Percentiles rank a stretch among this genome's conserved stretches.
Conservation (phyloP, 176 grass and related monocot species). For the Chloris gayana region DNA sequence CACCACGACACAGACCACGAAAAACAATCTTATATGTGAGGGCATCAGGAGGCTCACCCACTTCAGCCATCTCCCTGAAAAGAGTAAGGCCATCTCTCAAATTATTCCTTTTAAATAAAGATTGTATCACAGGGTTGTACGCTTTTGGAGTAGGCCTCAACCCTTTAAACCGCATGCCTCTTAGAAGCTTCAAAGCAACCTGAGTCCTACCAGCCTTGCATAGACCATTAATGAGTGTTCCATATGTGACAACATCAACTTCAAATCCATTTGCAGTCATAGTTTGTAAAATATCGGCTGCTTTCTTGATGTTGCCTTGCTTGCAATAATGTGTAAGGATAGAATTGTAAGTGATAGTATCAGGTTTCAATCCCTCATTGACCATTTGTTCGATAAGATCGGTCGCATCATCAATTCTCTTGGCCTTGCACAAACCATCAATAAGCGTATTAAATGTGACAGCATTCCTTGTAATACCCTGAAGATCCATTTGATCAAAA, state of each 20-base stretch:
- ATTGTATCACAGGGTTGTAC: constrained; percentile 77
- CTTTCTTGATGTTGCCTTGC: constrained; percentile 80
- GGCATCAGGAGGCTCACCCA: constrained; percentile 80
- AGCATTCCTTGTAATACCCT: constrained; percentile 72
- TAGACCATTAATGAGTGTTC: constrained; percentile 73
- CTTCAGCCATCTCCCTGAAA: constrained; percentile 80
- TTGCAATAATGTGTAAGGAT: constrained; percentile 91
- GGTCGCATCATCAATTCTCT: constrained; percentile 74
- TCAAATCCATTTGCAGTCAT: constrained; percentile 87
- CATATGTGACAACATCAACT: constrained; percentile 79
- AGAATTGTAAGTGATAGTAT: constrained; percentile 88
- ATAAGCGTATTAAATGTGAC: constrained; percentile 77
- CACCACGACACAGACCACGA: constrained; percentile 70
- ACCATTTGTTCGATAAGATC: constrained; percentile 81
- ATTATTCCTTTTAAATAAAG: constrained; percentile 66
- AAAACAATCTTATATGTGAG: constrained; percentile 84
- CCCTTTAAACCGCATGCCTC: constrained; percentile 75
- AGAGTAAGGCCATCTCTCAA: constrained; percentile 68
- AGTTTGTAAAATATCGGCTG: constrained; percentile 73
- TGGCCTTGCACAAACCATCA: constrained; percentile 78
- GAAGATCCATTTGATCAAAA: constrained; percentile 90
- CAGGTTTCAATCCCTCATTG: constrained; percentile 67
- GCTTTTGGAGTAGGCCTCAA: constrained; percentile 73
- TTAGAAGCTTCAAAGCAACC: constrained; percentile 81
- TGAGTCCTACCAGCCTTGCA: constrained; percentile 87